Evolutionary conservation across 495 filamentous ascomycete genomes (phyloP), one percentile per base, ranked within the genome.

Genomic region (Penicillium samsonianum): DNA sequence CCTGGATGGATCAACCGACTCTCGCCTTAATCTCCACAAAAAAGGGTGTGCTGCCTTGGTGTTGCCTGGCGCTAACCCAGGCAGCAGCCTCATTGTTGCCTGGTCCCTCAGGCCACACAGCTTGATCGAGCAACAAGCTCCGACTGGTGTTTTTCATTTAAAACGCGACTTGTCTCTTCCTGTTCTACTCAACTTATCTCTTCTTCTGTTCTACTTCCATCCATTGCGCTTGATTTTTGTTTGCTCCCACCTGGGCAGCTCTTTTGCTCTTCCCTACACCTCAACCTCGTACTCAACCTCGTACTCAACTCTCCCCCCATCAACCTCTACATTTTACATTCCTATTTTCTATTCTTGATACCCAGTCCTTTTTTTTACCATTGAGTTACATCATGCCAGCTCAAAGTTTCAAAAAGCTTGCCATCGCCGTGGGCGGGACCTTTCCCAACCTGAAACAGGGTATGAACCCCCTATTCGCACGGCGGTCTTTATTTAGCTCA

Each of bases 361-460:
- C 2, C 50, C 14, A 31, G 28, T 46, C 46, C 22, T 19, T 10
- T 31, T 17, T 38, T 35, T 40, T 35, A 5, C 49, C 6, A 6
- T 20, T 25, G 20, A 37, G 12, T 1, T 7, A 17, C 54, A 50
- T 37, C 31, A 78, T 77, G 72, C 59, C 68, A 9, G 53, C 60
- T 1, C 53, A 42, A 26, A 46, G 53, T n/a, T 74, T 84, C 16
- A 69, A 77, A 17, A 73, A 73, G 2, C 71, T 79, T 30, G 72
- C 68, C 14, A 76, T 91, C 38, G 81, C 79, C n/a, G 65, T 88
- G 25, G 84, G 82, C 57, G 87, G 88, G 20, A 78, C 78, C 0
- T 84, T 90, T 49, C 76, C 80, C 0, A 75, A 76, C 7, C 69
- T 71, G 17, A 79, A 77, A 14, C 87, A 90, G 61, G 70, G 80